Percentiles rank a stretch among this genome's conserved stretches.
Evolutionary conservation across 257 asterid genomes (phyloP).

Genomic region (Solanum lycopersicoides): DNA sequence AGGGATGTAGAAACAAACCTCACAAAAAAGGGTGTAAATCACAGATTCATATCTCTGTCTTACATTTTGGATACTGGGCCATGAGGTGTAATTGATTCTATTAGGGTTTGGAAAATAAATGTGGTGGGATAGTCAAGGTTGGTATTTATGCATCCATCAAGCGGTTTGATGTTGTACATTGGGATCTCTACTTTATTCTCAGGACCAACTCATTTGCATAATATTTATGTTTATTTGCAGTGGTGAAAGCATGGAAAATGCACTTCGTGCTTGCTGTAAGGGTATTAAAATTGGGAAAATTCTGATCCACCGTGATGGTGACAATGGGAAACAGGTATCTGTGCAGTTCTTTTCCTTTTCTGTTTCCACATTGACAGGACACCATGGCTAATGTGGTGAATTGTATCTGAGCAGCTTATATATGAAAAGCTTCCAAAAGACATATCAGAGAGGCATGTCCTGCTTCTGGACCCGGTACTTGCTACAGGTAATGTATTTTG

Average conservation of each 20-base stretch:
- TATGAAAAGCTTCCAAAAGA: conserved; percentile 96
- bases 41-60: background rate
- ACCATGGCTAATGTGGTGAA: background rate
- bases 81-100: background rate
- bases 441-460: conserved; percentile 88
- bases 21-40: background rate
- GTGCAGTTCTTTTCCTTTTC: background rate
- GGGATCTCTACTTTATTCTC: background rate
- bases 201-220: background rate
- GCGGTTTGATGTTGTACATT: background rate
- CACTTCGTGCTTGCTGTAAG: conserved; percentile 98
- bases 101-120: background rate
- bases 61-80: background rate
- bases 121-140: background rate
- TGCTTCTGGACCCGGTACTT: conserved; percentile 94
- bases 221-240: conserved; percentile 26
- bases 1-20: background rate
- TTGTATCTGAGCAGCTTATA: conserved; percentile 56
- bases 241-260: conserved; percentile 99
- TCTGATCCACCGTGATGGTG: conserved; percentile 94
- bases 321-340: conserved; percentile 87
- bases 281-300: conserved; percentile 98
- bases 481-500: conserved; percentile 65
- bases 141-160: background rate
- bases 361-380: background rate